Base-by-base conservation (phyloP, 768 basidiomycete species). In the Lenzites betulinus region DNA sequence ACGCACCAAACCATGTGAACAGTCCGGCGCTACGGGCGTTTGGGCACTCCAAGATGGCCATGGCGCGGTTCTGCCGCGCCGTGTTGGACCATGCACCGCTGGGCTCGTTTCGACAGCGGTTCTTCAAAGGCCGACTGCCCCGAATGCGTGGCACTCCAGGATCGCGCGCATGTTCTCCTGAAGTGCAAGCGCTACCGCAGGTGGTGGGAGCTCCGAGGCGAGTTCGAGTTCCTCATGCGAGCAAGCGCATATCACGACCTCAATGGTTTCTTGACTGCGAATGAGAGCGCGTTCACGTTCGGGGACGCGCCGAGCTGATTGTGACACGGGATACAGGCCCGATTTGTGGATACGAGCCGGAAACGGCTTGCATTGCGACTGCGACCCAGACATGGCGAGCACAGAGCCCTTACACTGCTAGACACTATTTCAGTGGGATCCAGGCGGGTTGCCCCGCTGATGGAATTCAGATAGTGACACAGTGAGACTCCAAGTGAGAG, bases 231-330 rank as follows among this genome's bases (percentile, higher is more conserved):
- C 44, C 33, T 60, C 25, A 44, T 48, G 22, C 35, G 58, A 20
- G 12, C 48, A 12, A 47, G 28, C 44, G 5, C 54, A n/a, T 48
- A 56, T 18, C 54, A 22, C 7, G 54, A 60, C 22, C 13, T 54
- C 18, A 52, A 36, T 23, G 35, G 30, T 12, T 60, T 54, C 46
- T 7, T 60, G 1, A 36, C 20, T 13, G 44, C 15, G 46, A 59
- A 59, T 25, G 58, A 47, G 58, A 38, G 51, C 28, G 58, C 58
- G 44, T 60, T 60, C 52, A 33, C 51, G 18, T 60, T 60, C 15
- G 58, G 13, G 26, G 51, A 60, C 26, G 58, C 58, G 46, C 52
- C 58, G 9, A 43, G n/a, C 9, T 30, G 30, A 20, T 7, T 51
- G 53, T 36, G 35, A n/a, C n/a, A n/a, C n/a, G n/a, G n/a, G n/a